Conservation (phyloP, 2,329 filamentous ascomycete genomes). For the Talaromyces marneffei region DNA sequence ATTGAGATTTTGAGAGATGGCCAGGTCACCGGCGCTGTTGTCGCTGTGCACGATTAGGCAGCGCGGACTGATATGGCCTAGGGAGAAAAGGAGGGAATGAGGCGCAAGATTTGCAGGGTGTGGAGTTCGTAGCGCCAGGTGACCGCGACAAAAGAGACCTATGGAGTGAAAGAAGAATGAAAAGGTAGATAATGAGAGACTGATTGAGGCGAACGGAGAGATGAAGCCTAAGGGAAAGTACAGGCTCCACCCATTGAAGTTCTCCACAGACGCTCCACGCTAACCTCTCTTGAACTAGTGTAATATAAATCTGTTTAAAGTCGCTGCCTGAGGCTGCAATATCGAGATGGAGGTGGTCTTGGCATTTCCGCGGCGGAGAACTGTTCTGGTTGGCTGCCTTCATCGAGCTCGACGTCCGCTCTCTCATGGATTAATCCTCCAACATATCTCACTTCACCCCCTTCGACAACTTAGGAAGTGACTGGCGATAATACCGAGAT, state of each 20-base stretch:
- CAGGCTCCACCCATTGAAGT: background rate
- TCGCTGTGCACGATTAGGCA: background rate
- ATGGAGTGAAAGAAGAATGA: background rate
- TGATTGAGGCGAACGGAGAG: background rate
- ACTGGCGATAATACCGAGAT: background rate
- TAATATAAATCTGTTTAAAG: too few relatives aligned
- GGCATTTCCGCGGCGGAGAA: background rate
- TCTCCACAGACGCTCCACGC: background rate
- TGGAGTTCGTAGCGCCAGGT: background rate
- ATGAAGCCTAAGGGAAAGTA: background rate
- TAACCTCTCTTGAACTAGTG: background rate
- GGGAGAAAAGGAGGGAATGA: background rate
- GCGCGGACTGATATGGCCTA: background rate
- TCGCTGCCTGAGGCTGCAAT: background rate
- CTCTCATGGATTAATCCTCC: background rate
- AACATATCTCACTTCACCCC: background rate
- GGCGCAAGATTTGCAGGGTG: too few relatives aligned
- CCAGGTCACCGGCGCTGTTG: background rate
- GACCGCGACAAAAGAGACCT: too few relatives aligned
- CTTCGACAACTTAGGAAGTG: background rate
- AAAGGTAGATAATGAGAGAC: background rate
- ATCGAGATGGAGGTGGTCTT: background rate
- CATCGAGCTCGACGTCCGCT: background rate
- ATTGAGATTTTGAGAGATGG: background rate
- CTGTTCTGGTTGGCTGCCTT: background rate